Conservation (phyloP, 1,284 basidiomycete species). For the Leccinum subrobustum region DNA sequence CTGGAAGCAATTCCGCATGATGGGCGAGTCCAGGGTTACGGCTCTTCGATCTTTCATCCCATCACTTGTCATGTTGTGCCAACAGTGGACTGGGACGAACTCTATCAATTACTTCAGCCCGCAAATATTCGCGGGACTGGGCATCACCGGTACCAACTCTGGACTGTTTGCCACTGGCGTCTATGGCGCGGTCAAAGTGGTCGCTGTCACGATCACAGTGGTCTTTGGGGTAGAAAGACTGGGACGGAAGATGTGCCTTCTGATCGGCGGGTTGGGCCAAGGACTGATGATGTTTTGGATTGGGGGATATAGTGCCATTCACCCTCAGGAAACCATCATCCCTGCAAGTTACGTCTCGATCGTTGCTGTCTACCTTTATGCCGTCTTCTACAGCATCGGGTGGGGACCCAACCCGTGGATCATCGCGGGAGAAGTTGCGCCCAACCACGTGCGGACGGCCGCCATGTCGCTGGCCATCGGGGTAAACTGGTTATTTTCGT, state of each 20-base stretch:
- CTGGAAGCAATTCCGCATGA: slow-evolving; percentile 39
- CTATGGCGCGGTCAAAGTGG: slow-evolving; percentile 59
- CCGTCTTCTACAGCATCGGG: slow-evolving; percentile 45
- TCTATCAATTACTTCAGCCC: slow-evolving; percentile 58
- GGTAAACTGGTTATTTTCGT: slow-evolving; percentile 49
- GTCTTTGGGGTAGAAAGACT: slow-evolving; percentile 43
- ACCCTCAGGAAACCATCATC: slow-evolving; percentile 34
- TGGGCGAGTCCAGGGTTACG: slow-evolving; percentile 45
- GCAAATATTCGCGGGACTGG: slow-evolving; percentile 51
- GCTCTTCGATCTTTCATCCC: slow-evolving; percentile 52
- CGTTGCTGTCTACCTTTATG: slow-evolving; percentile 49
- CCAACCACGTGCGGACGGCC: slow-evolving; percentile 46
- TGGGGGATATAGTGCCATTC: slow-evolving; percentile 43
- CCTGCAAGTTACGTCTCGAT: slow-evolving; percentile 50
- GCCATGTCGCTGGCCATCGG: slow-evolving; percentile 44
- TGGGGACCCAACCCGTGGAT: slow-evolving; percentile 45
- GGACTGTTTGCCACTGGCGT: slow-evolving; percentile 60
- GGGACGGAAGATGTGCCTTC: slow-evolving; percentile 46
- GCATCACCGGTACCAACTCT: slow-evolving; percentile 49
- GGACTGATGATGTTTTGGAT: slow-evolving; percentile 51
- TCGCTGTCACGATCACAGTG: slow-evolving; percentile 41
- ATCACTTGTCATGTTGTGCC: slow-evolving; percentile 52
- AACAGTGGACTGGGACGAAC: slow-evolving; percentile 63
- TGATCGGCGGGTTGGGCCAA: slow-evolving; percentile 47
- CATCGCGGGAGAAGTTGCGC: slow-evolving; percentile 48